phyloP scores from a whole-genome alignment of 805 yeast genomes.

The Pichia kluyveri region DNA sequence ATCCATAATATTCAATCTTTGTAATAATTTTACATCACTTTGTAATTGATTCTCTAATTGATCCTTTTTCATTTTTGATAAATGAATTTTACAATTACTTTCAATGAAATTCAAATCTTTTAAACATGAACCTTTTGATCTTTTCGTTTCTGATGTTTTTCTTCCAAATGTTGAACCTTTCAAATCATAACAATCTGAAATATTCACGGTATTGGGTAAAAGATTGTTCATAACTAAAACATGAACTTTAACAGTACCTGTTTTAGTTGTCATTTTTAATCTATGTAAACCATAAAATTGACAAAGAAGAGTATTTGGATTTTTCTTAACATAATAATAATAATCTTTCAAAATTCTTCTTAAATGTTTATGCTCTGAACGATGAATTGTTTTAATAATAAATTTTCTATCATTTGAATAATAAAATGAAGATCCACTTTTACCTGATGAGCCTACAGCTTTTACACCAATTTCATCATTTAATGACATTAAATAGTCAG shows the following conservation, averaged over 20 bases:
- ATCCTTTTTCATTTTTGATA: constrained; percentile 64
- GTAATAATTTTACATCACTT: constrained; percentile 64
- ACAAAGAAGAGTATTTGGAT: constrained; percentile 85
- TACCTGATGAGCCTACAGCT: constrained; percentile 93
- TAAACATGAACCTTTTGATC: constrained; percentile 37
- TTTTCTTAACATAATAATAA: constrained; percentile 66
- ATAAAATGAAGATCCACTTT: constrained; percentile 93
- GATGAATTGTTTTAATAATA: constrained; percentile 93
- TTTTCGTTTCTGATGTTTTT: constrained; percentile 32
- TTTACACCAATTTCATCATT: constrained; percentile 89
- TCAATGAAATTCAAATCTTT: constrained; percentile 90
- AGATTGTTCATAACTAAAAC: constrained; percentile 94
- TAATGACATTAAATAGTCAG: constrained; percentile 85
- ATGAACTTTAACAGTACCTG: constrained; percentile 62
- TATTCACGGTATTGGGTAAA: constrained; percentile 87
- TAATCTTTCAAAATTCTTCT: constrained; percentile 67
- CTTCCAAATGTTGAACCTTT: constrained; percentile 91
- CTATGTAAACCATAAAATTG: constrained; percentile 96
- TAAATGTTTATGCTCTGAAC: constrained; percentile 80
- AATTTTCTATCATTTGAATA: constrained; percentile 89
- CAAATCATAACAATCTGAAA: constrained; percentile 79
- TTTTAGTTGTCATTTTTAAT: constrained; percentile 71
- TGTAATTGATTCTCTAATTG: constrained; percentile 61
- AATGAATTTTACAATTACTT: constrained; percentile 47
- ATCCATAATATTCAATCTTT: constrained; percentile 85